phyloP scores from a whole-genome alignment of 1,284 basidiomycete species.

The Chiua sp. region DNA sequence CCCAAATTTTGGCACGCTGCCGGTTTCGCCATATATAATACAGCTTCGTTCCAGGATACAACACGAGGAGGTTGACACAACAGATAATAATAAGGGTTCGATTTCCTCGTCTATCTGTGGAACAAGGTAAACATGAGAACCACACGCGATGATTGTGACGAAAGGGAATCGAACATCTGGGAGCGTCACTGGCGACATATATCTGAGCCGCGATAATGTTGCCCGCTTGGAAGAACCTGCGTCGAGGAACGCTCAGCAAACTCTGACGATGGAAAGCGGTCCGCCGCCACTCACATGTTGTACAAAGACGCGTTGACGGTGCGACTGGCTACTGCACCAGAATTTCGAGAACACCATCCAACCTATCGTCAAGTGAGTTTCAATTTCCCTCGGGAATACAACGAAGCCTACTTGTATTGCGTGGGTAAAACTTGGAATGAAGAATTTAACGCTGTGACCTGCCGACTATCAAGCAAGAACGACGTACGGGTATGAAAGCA shows the following conservation, averaged over 20 bases:
- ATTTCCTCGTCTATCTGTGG: constrained; percentile 56
- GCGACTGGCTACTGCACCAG: constrained; percentile 57
- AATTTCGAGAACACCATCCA: constrained; percentile 60
- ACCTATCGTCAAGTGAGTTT: constrained; percentile 39
- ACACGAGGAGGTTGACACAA: constrained; percentile 48
- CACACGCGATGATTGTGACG: not conserved
- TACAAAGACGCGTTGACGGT: constrained; percentile 62
- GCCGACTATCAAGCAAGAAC: not conserved
- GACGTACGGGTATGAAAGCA: constrained; percentile 41
- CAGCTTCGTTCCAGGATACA: constrained; percentile 56
- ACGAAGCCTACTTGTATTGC: constrained; percentile 38
- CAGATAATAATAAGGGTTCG: constrained; percentile 50
- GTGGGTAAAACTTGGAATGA: constrained; percentile 35
- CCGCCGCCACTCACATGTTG: constrained; percentile 46
- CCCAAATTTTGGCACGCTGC: constrained; percentile 53
- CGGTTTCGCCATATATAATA: constrained; percentile 59
- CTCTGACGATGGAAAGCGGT: not conserved
- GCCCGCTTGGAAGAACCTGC: constrained; percentile 52
- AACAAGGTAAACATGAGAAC: not conserved
- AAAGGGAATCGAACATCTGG: constrained; percentile 42
- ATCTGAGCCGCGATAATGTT: constrained; percentile 51
- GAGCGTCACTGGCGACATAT: constrained; percentile 53
- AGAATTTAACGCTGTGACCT: not conserved
- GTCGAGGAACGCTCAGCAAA: not conserved
- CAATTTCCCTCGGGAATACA: not conserved